These are phyloP conservation scores for Coemansia pectinata DNA, from an alignment of 192 early-diverging fungal genomes.

Conservation along the genomic window DNA sequence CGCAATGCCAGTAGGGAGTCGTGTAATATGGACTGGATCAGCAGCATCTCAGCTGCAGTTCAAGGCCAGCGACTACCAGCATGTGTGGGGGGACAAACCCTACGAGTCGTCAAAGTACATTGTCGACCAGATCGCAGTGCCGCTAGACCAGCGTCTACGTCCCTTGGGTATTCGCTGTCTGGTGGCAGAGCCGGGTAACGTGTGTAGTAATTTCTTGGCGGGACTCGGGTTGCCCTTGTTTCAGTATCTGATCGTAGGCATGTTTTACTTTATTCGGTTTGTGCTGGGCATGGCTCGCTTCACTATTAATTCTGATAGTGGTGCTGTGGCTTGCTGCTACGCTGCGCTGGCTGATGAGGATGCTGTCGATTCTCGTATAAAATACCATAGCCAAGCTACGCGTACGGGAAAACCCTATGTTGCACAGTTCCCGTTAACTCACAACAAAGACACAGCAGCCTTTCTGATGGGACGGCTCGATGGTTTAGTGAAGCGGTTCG, in stretches of 20 bases:
- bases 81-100: slow-evolving; percentile 37
- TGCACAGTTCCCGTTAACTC: slow-evolving; percentile 3
- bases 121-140: slow-evolving; percentile 41
- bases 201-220: slow-evolving; percentile 33
- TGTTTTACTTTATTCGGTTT: slow-evolving; percentile 34
- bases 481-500: slow-evolving; percentile 13
- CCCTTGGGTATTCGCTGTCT: slow-evolving; percentile 14
- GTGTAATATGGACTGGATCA: slow-evolving; percentile 56
- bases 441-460: neutral
- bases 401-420: slow-evolving; percentile 27
- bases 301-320: slow-evolving; percentile 35
- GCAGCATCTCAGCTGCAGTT: slow-evolving; percentile 31
- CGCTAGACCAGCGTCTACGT: slow-evolving; percentile 26
- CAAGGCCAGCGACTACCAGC: slow-evolving; percentile 38
- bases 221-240: slow-evolving; percentile 22
- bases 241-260: slow-evolving; percentile 11
- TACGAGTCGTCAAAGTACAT: slow-evolving; percentile 58
- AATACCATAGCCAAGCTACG: slow-evolving; percentile 41
- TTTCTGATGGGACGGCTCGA: slow-evolving; percentile 31
- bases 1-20: neutral
- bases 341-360: slow-evolving; percentile 11
- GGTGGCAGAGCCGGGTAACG: slow-evolving; percentile 53
- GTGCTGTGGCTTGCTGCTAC: slow-evolving; percentile 10
- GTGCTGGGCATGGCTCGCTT: slow-evolving; percentile 24
- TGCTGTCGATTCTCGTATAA: slow-evolving; percentile 25